Base-by-base conservation (phyloP, 805 yeast species). In the Wickerhamiella shivajii region DNA sequence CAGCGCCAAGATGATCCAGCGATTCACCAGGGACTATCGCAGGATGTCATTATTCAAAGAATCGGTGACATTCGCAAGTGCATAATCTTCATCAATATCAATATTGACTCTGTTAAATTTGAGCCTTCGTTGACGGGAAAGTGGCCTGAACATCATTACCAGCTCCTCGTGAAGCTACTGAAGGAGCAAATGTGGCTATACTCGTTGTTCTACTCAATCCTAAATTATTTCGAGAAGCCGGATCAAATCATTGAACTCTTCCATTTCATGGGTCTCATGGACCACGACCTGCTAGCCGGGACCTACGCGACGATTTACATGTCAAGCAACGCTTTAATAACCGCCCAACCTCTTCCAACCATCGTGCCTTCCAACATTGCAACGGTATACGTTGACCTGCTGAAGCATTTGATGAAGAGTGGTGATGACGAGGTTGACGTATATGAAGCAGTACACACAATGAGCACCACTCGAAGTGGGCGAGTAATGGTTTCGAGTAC, bases 111-210 rank as follows among this genome's bases (percentile, higher is more conserved):
- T 18, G 37, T 52, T 11, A 38, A 41, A 16, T 55, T 39, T 34
- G 60, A 55, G 41, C 60, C 60, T 0, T 47, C 53, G 3, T 27
- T 55, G 17, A 39, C 47, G 4, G 60, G 60, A 5, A 34, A 40
- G 3, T 55, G 55, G 46, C 60, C 60, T 1, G 38, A 43, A 3
- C 40, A 44, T 4, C 44, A 51, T 19, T 55, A 55, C 37, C 34
- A 37, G 27, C 38, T 52, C 24, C 40, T 55, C 20, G 34, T 48
- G 16, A 33, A 39, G 7, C 37, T 49, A 12, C 32, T 39, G 2
- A 28, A 32, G 6, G 57, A 55, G 21, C 14, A 52, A 10, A 22
- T 47, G 5, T 39, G 44, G 36, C 33, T 55, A 15, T 45, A 44
- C 18, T 41, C 45, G n/a, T 33, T 47, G 19, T 31, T 49, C 9